Conservation (phyloP, 2,329 filamentous ascomycete species). For the Monilinia aucupariae region DNA sequence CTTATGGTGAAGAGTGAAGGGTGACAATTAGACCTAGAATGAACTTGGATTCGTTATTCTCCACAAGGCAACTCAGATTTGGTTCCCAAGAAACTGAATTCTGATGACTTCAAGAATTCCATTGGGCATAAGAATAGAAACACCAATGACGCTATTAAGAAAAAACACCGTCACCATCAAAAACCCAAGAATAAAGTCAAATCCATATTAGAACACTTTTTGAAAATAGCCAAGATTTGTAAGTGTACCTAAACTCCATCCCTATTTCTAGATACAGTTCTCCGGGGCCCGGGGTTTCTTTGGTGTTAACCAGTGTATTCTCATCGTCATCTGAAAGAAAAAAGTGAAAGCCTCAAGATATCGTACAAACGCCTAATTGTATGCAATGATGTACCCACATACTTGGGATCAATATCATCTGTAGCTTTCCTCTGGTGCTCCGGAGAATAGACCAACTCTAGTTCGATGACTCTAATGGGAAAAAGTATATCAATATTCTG, state of each 20-base stretch:
- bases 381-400: conserved; percentile 22
- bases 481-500: conserved; percentile 28
- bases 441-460: conserved; percentile 69
- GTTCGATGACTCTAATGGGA: conserved; percentile 64
- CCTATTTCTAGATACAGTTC: conserved; percentile 30
- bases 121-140: background rate
- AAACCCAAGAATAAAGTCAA: background rate
- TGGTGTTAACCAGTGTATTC: conserved; percentile 27
- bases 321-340: conserved; percentile 26
- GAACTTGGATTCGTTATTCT: background rate
- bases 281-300: conserved; percentile 21
- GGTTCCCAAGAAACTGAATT: background rate
- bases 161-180: background rate
- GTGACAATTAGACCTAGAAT: background rate
- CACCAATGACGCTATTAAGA: background rate
- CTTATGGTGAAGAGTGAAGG: background rate
- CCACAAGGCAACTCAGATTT: background rate
- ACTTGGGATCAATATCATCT: conserved; percentile 17
- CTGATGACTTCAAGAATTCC: background rate
- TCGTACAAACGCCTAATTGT: conserved; percentile 30
- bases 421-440: conserved; percentile 55
- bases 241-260: conserved; percentile 27
- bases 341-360: conserved; percentile 27
- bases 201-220: conserved; percentile 13
- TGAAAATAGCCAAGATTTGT: conserved; percentile 28